Base-by-base conservation (phyloP, 2,329 filamentous ascomycete species). In the Emergomyces africanus region DNA sequence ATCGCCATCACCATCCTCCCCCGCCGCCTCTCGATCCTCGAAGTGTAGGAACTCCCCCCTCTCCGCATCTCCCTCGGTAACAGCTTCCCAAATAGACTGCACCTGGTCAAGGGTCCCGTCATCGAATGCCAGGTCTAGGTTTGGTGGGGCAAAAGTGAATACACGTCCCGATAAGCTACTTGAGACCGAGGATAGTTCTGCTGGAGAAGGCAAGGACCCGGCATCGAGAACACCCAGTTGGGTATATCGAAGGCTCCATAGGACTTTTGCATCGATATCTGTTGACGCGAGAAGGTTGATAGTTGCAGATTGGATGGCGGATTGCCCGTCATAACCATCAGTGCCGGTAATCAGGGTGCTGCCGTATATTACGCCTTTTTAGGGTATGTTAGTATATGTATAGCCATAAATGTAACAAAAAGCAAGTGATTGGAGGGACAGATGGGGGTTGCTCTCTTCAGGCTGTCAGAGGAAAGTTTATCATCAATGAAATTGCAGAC, bases 401-500 rank as follows among this genome's bases (percentile, higher is more conserved):
- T 37, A 57, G n/a, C 8, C 14, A 35, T 46, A 37, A 33, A 54
- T 25, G 39, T 57, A 39, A 37, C 37, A 37, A 9, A 42, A 61
- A 58, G 1, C 23, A 23, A 62, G 46, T 35, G 20, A 25, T 49
- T n/a, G 23, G 6, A 12, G 23, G 12, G 25, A 55, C 35, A 49
- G 57, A 61, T 61, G 18, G 28, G 28, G 28, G 15, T 33, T 49
- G 71, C 73, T 78, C 75, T 76, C 68, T 83, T 95, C 90, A 95
- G 90, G 78, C 86, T 89, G 85, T 92, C 86, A 92, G 87, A 90
- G 84, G 82, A 82, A n/a, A 51, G 62, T 72, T 80, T 81, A 81
- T 94, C 90, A 85, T 95, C 91, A 95, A 87, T 81, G 81, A 74
- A 78, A 77, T 87, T 95, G 72, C 92, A 91, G 92, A 88, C 90